Evolutionary conservation across 2,329 filamentous ascomycete species (phyloP), one percentile per base, ranked within the genome.

Genomic region (Paecilomyces formosus): DNA sequence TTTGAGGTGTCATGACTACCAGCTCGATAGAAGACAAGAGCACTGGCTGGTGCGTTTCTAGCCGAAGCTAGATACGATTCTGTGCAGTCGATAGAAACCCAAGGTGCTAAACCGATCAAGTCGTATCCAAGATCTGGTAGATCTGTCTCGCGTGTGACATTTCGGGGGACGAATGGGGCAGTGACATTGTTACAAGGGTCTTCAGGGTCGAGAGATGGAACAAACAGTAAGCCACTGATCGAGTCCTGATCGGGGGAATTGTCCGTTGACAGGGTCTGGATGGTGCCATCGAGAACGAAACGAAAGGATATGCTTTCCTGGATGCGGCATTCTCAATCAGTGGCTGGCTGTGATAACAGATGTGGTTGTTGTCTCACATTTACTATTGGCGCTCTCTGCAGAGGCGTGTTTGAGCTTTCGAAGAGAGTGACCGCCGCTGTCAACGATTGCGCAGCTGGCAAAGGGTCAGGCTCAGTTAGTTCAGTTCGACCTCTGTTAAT

Each of bases 51-150:
- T 63, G 87, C 84, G n/a, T 83, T 82, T 21, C 83, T 80, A 2
- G 82, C 82, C 12, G 79, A 76, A 18, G 80, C 75, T 53, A 97
- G 81, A 70, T 91, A 96, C 52, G 87, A 82, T 57, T 81, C 75
- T 12, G 90, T 88, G 70, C 93, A 99, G 26, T 84, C 77, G 7
- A 81, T 77, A 61, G 82, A 88, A 65, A 91, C 85, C 92, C 93
- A 97, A 28, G 93, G 93, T 24, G 90, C 92, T 56, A 97, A 77
- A 28, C 89, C 92, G 65, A 97, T 84, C 55, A 92, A 79, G 57
- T 88, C 85, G 71, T 90, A 91, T 64, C 88, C 85, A 21, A 72
- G 70, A 54, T 82, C 81, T 0, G 81, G 80, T 15, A 97, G 82
- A 66, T 94, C 82, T n/a, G 74, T 72, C 65, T 84, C 82, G 15